Base-by-base conservation (phyloP, 345 rosid species). In the Eucalyptus melliodora region DNA sequence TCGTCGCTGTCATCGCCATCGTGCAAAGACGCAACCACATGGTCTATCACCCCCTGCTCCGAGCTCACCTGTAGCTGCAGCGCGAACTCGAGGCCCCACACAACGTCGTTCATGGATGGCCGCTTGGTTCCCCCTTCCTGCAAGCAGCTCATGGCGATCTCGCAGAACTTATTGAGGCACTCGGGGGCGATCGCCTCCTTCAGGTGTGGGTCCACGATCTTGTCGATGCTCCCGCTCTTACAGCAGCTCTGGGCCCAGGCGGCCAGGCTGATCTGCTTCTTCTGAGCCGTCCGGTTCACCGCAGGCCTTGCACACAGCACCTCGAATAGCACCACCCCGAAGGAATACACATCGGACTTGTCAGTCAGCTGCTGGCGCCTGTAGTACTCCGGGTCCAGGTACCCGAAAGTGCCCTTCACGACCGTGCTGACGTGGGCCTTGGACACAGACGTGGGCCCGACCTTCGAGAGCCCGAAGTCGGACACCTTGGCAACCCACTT, bases 71-170 rank as follows among this genome's bases (percentile, higher is more conserved):
- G 92, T 34, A 91, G 86, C 88, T 93, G 93, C 88, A 91, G 90
- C 1, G 92, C 94, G 24, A 92, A 92, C 88, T 91, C 92, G 45
- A 92, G 93, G 7, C 86, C 88, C 89, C 94, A 86, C 85, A 92
- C 94, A 13, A 92, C 92, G 11, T 92, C 95, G 86, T 89, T 92
- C 95, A 93, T 92, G 2, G 93, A 89, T 26, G 95, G 95, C 40
- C 95, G 87, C 62, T 86, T 65, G 8, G 42, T 87, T 21, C 95
- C 94, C 8, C 90, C 87, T 2, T 89, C 93, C 44, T 81, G 80
- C 90, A 93, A 65, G 89, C 96, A 94, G 60, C 93, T 87, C 15
- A 89, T 26, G 23, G 94, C 94, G n/a, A 93, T 89, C 90, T 94
- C 96, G 7, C 89, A 91, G 19, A 83, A 94, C 83, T 93, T 94